Percentiles rank a stretch among this genome's conserved stretches.
phyloP scores from a whole-genome alignment of 1,284 basidiomycete species.

The Cryptococcus hybrid region DNA sequence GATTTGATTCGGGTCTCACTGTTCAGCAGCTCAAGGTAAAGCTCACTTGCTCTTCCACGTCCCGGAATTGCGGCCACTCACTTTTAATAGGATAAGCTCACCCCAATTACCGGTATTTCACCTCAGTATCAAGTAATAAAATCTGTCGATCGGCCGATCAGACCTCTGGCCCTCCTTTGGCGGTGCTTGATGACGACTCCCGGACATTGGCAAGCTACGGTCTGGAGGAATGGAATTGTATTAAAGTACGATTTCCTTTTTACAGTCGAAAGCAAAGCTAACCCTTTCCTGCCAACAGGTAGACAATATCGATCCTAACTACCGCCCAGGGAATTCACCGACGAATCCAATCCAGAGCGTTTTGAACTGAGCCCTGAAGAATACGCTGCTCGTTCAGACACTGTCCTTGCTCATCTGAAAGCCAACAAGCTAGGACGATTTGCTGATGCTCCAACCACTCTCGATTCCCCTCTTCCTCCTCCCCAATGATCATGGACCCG shows the following conservation, averaged over 20 bases:
- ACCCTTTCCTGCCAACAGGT: constrained; percentile 55
- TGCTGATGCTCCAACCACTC: constrained; percentile 52
- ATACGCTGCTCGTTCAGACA: constrained; percentile 81
- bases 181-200: constrained; percentile 63
- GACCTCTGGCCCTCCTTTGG: constrained; percentile 51
- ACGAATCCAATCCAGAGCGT: constrained; percentile 84
- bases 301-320: constrained; percentile 70
- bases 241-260: constrained; percentile 62
- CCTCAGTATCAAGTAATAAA: constrained; percentile 65
- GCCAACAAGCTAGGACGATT: constrained; percentile 87
- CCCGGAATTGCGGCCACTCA: background rate
- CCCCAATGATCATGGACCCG: constrained; percentile 11
- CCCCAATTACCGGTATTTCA: constrained; percentile 86
- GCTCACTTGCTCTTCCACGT: background rate
- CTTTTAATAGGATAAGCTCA: constrained; percentile 67
- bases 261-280: background rate
- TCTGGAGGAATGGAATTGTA: constrained; percentile 52
- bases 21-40: constrained; percentile 74
- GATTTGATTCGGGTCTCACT: constrained; percentile 69
- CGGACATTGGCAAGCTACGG: constrained; percentile 71
- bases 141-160: constrained; percentile 62
- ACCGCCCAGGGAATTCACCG: constrained; percentile 61
- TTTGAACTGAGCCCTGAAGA: constrained; percentile 83
- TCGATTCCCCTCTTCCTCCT: constrained; percentile 27
- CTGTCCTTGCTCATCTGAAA: constrained; percentile 87